A percentile compares a stretch with the other conserved stretches of the same genome.
Evolutionary conservation across 148 eudicot genomes (phyloP).

Genomic region (Nyssa sinensis): DNA sequence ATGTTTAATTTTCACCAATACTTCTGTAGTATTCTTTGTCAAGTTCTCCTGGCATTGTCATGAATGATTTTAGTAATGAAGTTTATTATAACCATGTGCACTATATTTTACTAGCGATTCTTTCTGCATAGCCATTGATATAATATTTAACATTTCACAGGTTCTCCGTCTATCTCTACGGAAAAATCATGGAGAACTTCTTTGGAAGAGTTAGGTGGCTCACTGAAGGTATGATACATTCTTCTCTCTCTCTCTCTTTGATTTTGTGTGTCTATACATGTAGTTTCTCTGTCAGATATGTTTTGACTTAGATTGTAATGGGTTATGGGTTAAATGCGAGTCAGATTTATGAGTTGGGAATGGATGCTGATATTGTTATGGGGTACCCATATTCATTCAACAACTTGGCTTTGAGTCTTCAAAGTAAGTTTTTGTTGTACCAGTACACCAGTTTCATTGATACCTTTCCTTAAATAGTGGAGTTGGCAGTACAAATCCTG

Average conservation of each 20-base stretch:
- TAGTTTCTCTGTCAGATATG: background rate
- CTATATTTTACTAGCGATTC: conserved; percentile 3
- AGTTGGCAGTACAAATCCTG: no score
- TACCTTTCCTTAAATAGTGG: no score
- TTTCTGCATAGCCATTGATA: background rate
- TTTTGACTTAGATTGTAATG: no score
- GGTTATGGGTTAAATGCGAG: no score
- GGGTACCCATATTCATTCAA: no score
- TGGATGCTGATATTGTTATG: no score
- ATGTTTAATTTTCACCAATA: background rate
- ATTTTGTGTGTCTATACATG: background rate
- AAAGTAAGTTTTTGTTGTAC: no score
- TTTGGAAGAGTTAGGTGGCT: conserved; percentile 56
- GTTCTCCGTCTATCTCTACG: conserved; percentile 30
- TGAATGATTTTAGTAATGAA: background rate
- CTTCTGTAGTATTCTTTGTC: background rate
- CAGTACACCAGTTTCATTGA: no score
- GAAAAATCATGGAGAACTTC: conserved; percentile 44
- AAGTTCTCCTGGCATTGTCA: conserved; percentile 1
- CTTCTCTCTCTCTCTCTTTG: background rate
- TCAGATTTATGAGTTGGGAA: no score
- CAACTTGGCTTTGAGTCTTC: no score
- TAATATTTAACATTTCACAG: conserved; percentile 31
- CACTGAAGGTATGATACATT: conserved; percentile 54
- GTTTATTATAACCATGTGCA: background rate